A percentile compares a stretch with the other conserved stretches of the same genome.
Evolutionary conservation across 1,284 basidiomycete genomes (phyloP).

Genomic region (Takashimella tepidaria): DNA sequence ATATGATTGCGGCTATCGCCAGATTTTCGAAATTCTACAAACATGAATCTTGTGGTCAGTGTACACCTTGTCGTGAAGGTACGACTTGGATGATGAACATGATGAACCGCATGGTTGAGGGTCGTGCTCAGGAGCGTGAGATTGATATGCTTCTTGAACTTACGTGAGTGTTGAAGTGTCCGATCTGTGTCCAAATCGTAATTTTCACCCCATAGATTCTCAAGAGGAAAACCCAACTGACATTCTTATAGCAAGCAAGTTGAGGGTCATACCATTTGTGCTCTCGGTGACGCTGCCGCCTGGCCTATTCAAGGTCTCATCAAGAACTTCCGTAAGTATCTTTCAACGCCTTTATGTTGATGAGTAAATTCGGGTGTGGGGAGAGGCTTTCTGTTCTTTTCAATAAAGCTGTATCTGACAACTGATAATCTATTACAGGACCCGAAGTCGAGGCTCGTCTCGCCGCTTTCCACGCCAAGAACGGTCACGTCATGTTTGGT

Average conservation of each 20-base stretch:
- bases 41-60: conserved; percentile 98
- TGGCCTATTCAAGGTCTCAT: conserved; percentile 98
- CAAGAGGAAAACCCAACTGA: conserved; percentile 6
- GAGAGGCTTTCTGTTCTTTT: no score
- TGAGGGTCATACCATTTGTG: conserved; percentile 93
- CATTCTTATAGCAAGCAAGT: conserved; percentile 72
- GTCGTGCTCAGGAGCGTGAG: conserved; percentile 83
- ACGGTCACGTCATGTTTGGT: conserved; percentile 86
- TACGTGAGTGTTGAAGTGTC: conserved; percentile 54
- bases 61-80: conserved; percentile 92
- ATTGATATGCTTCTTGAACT: conserved; percentile 95
- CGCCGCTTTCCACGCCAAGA: conserved; percentile 64
- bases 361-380: no score
- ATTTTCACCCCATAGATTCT: conserved; percentile 1
- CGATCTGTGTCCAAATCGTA: background rate
- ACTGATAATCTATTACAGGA: conserved; percentile 31
- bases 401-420: background rate
- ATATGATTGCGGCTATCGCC: conserved; percentile 87
- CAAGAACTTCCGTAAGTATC: conserved; percentile 75
- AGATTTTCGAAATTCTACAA: conserved; percentile 95
- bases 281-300: conserved; percentile 92
- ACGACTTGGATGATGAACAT: conserved; percentile 99
- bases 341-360: no score
- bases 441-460: conserved; percentile 88
- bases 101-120: conserved; percentile 82